A percentile compares a stretch with the other conserved stretches of the same genome.
phyloP scores from a whole-genome alignment of 208 protist genomes.

The Trypanosoma platydactyli region DNA sequence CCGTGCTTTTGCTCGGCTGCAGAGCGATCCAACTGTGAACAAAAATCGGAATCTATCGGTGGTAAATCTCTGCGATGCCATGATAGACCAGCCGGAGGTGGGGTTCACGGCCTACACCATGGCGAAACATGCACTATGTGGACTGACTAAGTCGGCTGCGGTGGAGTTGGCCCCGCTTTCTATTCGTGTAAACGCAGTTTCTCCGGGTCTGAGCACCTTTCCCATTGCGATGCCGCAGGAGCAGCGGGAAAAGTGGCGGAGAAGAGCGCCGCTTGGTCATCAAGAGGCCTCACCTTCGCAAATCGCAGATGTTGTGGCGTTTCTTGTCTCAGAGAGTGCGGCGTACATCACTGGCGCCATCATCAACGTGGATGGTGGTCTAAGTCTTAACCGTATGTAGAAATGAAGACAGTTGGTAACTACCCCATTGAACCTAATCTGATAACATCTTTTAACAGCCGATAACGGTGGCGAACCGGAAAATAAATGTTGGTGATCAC shows the following conservation, averaged over 20 bases:
- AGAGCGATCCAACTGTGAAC: conserved; percentile 17
- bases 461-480: too few relatives aligned
- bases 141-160: conserved; percentile 65
- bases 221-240: conserved; percentile 38
- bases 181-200: conserved; percentile 78
- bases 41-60: conserved; percentile 38
- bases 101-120: conserved; percentile 79
- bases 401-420: not conserved
- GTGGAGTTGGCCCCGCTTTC: conserved; percentile 57
- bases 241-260: conserved; percentile 39
- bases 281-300: conserved; percentile 50
- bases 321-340: conserved; percentile 60
- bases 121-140: conserved; percentile 70
- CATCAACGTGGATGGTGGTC: conserved; percentile 72
- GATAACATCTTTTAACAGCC: too few relatives aligned
- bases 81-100: conserved; percentile 56
- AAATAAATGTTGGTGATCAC: too few relatives aligned
- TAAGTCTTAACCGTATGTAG: conserved; percentile 62
- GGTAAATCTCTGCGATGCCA: conserved; percentile 74
- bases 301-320: conserved; percentile 58
- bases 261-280: conserved; percentile 62
- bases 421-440: too few relatives aligned
- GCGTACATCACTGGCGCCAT: conserved; percentile 65
- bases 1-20: conserved; percentile 45
- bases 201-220: conserved; percentile 56